Evolutionary conservation across 371 early-diverging fungal genomes (phyloP).

Genomic region (Mortierella sp.): DNA sequence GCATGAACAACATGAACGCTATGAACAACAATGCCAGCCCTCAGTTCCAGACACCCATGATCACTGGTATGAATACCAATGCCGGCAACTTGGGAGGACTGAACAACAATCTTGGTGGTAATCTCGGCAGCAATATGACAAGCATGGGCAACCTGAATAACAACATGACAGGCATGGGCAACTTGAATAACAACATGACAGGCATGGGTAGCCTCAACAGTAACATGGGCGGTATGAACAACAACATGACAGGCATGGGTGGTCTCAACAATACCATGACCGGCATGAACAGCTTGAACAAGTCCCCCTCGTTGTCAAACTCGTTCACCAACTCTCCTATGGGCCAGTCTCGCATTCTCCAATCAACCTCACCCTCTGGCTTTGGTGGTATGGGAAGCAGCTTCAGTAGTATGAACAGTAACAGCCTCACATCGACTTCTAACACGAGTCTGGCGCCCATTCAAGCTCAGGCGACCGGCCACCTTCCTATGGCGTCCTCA

Average conservation of each 20-base stretch:
- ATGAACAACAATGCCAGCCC: constrained; percentile 19
- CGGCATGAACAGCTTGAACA: constrained; percentile 40
- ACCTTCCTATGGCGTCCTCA: constrained; percentile 51
- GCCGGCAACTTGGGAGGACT: constrained; percentile 14
- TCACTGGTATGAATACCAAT: constrained; percentile 41
- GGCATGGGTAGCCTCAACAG: constrained; percentile 17
- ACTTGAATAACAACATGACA: constrained; percentile 21
- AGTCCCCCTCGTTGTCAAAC: constrained; percentile 47
- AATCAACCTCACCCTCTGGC: constrained; percentile 25
- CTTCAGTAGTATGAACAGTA: constrained; percentile 15
- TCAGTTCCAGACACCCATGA: constrained; percentile 40
- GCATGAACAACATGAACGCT: constrained; percentile 18
- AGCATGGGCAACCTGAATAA: constrained; percentile 16
- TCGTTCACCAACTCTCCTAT: constrained; percentile 34
- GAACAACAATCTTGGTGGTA: constrained; percentile 22
- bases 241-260: constrained; percentile 11
- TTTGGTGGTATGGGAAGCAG: constrained; percentile 31
- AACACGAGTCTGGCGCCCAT: constrained; percentile 30
- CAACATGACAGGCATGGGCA: constrained; percentile 30
- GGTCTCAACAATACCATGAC: constrained; percentile 16
- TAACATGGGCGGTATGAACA: constrained; percentile 7
- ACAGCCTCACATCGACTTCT: constrained; percentile 1
- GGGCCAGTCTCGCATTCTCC: constrained; percentile 43
- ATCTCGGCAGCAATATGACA: constrained; percentile 9
- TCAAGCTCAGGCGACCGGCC: constrained; percentile 41